These are phyloP conservation scores for Candida xyloterini DNA, from an alignment of 805 yeast genomes.

Conservation along the genomic window DNA sequence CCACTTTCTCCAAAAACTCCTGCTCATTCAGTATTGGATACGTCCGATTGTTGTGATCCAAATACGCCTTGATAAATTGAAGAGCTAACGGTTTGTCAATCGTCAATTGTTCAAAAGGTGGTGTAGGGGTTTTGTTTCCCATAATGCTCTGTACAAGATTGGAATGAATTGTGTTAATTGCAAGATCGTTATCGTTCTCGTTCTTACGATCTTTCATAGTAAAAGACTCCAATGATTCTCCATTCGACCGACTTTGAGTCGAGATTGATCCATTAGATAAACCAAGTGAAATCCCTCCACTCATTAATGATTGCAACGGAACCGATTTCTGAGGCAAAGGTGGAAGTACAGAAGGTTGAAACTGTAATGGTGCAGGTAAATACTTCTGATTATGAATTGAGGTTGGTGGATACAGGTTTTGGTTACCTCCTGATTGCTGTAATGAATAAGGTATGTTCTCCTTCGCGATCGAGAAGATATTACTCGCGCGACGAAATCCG, in stretches of 20 bases:
- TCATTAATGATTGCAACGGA: slow-evolving; percentile 15
- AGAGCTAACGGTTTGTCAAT: slow-evolving; percentile 26
- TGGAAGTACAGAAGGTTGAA: slow-evolving; percentile 9
- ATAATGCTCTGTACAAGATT: slow-evolving; percentile 21
- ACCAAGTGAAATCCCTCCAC: slow-evolving; percentile 1
- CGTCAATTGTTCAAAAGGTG: slow-evolving; percentile 28
- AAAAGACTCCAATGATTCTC: neutral
- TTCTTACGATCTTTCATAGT: neutral
- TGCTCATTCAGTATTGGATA: slow-evolving; percentile 43
- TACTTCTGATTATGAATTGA: slow-evolving; percentile 1
- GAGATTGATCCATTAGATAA: neutral
- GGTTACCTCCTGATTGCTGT: neutral
- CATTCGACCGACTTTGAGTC: neutral
- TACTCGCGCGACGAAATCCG: neutral
- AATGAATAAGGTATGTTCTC: neutral
- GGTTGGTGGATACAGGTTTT: neutral
- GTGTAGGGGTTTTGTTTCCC: slow-evolving; percentile 27
- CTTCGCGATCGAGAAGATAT: neutral
- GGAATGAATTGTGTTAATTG: slow-evolving; percentile 15
- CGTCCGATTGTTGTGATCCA: slow-evolving; percentile 42
- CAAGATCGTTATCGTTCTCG: slow-evolving; percentile 4
- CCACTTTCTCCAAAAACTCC: slow-evolving; percentile 34
- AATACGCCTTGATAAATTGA: slow-evolving; percentile 41
- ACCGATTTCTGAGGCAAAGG: slow-evolving; percentile 11
- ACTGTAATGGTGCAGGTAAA: slow-evolving; percentile 4